These are phyloP conservation scores for Magnaporthiopsis rhizophila DNA, from an alignment of 2,329 filamentous ascomycete species.

Conservation along the genomic window DNA sequence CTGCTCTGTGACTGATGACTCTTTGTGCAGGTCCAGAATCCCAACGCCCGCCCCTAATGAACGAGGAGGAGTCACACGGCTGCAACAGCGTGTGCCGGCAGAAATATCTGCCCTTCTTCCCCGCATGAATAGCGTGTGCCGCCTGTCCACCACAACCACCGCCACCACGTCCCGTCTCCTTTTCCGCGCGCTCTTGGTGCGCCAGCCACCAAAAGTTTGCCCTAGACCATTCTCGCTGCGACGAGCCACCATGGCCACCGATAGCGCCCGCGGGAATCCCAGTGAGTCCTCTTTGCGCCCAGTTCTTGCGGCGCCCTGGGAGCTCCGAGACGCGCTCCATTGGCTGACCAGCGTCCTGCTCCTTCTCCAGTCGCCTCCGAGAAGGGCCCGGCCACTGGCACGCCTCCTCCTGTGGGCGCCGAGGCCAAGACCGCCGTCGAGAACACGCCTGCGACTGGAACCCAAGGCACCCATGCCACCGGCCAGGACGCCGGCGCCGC, in stretches of 20 bases:
- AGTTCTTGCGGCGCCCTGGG: no score
- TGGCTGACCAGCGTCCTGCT: background rate
- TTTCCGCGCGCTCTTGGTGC: slow-evolving; percentile 48
- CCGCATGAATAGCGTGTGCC: background rate
- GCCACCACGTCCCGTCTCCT: slow-evolving; percentile 20
- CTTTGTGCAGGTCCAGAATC: background rate
- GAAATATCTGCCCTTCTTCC: background rate
- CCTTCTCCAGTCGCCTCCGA: slow-evolving; percentile 20
- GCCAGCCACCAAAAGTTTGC: slow-evolving; percentile 32
- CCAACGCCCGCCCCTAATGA: no score
- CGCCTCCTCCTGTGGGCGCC: slow-evolving; percentile 31
- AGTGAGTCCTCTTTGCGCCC: slow-evolving; percentile 23
- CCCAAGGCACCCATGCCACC: slow-evolving; percentile 25
- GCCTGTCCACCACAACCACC: slow-evolving; percentile 9
- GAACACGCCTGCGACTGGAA: slow-evolving; percentile 21
- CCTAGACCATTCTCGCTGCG: slow-evolving; percentile 27
- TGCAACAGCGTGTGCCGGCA: background rate
- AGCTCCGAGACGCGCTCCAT: no score
- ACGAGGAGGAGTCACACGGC: background rate
- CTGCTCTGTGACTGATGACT: background rate
- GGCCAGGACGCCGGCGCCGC: slow-evolving; percentile 28
- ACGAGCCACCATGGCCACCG: slow-evolving; percentile 50
- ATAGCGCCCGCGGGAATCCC: slow-evolving; percentile 41
- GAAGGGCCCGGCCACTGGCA: slow-evolving; percentile 26
- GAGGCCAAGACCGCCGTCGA: slow-evolving; percentile 33